Conservation (phyloP, 164 flowering plant genomes). For the Nymphaea thermarum region DNA sequence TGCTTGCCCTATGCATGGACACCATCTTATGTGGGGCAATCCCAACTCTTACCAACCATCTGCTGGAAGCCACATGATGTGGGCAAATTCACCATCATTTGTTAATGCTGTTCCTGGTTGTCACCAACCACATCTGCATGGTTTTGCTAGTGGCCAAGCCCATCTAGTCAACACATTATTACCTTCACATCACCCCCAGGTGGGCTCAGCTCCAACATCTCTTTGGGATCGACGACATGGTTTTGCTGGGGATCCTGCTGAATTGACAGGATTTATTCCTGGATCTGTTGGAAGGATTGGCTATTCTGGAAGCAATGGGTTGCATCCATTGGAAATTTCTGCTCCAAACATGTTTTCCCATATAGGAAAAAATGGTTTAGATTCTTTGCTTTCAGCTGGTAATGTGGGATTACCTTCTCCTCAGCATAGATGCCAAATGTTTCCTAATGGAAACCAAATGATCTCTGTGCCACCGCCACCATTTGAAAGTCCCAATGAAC, state of each 20-base stretch:
- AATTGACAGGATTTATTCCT: constrained; percentile 49
- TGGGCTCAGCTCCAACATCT: constrained; percentile 79
- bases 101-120: constrained; percentile 45
- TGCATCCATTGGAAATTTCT: constrained; percentile 61
- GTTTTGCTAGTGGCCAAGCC: constrained; percentile 28
- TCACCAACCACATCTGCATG: constrained; percentile 27
- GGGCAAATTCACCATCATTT: constrained; percentile 69
- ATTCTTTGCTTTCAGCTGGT: constrained; percentile 35
- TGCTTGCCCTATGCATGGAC: constrained; percentile 37
- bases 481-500: constrained; percentile 59
- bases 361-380: constrained; percentile 47
- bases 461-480: constrained; percentile 32
- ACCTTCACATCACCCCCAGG: constrained; percentile 50
- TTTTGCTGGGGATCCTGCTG: constrained; percentile 56
- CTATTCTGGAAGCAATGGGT: constrained; percentile 33
- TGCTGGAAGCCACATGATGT: constrained; percentile 36
- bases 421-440: constrained; percentile 55
- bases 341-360: constrained; percentile 50
- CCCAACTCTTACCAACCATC: constrained; percentile 39
- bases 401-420: constrained; percentile 46
- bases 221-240: constrained; percentile 61
- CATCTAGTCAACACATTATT: constrained; percentile 42
- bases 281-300: constrained; percentile 67
- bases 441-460: constrained; percentile 66
- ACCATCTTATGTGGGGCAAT: constrained; percentile 45